These are phyloP conservation scores for Oryza nivara DNA, from an alignment of 176 grass and related monocot species.

Conservation along the genomic window DNA sequence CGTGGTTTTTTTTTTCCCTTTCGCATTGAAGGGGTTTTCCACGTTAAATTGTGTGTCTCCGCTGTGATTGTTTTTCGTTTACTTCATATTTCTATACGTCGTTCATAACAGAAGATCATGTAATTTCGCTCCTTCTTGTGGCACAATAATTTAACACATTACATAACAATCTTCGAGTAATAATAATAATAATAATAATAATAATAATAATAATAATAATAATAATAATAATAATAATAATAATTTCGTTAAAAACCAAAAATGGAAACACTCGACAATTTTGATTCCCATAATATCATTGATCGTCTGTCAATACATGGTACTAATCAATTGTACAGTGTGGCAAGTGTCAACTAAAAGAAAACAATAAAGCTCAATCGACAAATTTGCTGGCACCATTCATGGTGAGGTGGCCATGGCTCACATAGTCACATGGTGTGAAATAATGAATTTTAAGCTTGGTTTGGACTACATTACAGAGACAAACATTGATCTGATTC, in stretches of 20 bases:
- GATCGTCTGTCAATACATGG: background rate
- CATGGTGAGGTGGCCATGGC: slow-evolving; percentile 22
- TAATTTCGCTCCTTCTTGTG: too few relatives aligned
- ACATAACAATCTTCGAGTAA: background rate
- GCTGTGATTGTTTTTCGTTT: too few relatives aligned
- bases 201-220: background rate
- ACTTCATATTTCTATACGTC: too few relatives aligned
- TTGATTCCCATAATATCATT: background rate
- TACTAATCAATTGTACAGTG: background rate
- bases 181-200: background rate
- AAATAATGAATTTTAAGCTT: slow-evolving; percentile 1
- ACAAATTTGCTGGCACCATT: background rate
- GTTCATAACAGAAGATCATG: too few relatives aligned
- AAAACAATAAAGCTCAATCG: background rate
- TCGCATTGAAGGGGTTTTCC: too few relatives aligned
- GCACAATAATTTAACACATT: background rate
- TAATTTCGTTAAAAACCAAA: background rate
- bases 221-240: background rate
- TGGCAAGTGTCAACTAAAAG: background rate
- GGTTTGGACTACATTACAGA: background rate
- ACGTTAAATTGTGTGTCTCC: too few relatives aligned
- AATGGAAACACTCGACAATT: background rate
- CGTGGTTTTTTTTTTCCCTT: too few relatives aligned
- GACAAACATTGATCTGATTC: background rate
- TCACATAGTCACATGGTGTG: background rate